Evolutionary conservation across 169 alveolate genomes (phyloP).

Genomic region (Plasmodium inui): DNA sequence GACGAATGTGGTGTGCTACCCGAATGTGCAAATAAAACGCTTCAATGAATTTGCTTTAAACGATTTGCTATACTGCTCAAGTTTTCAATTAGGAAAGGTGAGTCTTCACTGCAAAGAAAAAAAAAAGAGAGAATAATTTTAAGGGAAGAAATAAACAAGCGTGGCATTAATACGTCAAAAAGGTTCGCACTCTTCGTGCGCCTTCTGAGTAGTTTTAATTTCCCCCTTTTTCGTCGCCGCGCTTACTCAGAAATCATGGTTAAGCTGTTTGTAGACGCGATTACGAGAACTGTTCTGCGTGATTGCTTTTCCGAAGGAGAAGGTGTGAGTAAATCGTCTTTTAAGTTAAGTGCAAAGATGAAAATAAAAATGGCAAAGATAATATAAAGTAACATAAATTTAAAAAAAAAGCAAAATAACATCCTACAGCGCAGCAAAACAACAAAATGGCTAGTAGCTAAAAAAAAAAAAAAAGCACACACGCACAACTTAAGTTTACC

Average conservation of each 20-base stretch:
- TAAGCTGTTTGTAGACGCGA: not conserved
- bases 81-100: slow-evolving; percentile 66
- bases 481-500: not conserved
- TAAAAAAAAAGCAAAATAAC: slow-evolving; percentile 9
- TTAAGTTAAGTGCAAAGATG: not conserved
- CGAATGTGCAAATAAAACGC: not conserved
- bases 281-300: not conserved
- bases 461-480: slow-evolving; percentile 32
- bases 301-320: not conserved
- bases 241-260: slow-evolving; percentile 16
- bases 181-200: not conserved
- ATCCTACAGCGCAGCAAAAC: not conserved
- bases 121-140: slow-evolving; percentile 5
- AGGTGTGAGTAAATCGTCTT: not conserved
- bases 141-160: not conserved
- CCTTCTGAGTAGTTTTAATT: not conserved
- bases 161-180: not conserved
- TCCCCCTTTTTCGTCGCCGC: not conserved
- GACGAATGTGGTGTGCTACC: not conserved
- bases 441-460: slow-evolving; percentile 4
- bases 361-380: not conserved
- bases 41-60: slow-evolving; percentile 5
- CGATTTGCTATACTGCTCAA: slow-evolving; percentile 20
- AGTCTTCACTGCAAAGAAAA: slow-evolving; percentile 25
- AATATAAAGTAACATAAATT: not conserved